Conservation (phyloP, 2,329 filamentous ascomycete species). For the Leptographium galeiforme region DNA sequence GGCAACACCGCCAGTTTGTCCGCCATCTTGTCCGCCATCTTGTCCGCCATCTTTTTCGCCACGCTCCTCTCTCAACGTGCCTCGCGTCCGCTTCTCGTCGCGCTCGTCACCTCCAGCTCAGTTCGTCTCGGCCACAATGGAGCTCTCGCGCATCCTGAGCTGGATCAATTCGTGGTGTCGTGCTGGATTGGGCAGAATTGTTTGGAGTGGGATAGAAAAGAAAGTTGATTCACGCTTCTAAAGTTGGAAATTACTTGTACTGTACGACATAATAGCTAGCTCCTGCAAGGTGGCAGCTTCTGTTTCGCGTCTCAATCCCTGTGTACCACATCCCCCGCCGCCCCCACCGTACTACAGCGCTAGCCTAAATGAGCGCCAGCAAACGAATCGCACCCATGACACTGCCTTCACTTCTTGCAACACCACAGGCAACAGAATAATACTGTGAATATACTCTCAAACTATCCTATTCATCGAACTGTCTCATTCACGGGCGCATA, state of each 20-base stretch:
- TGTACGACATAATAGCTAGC: neutral
- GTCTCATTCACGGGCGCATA: too few relatives aligned
- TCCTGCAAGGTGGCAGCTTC: slow-evolving; percentile 1
- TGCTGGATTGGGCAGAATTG: neutral
- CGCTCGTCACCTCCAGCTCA: too few relatives aligned
- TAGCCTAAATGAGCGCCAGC: neutral
- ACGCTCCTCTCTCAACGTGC: neutral
- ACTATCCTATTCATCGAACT: too few relatives aligned
- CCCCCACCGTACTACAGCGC: neutral
- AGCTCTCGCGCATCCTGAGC: neutral
- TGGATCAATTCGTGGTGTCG: neutral
- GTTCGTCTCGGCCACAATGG: too few relatives aligned
- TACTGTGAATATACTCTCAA: too few relatives aligned
- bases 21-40: slow-evolving; percentile 1
- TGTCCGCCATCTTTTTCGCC: slow-evolving; percentile 1
- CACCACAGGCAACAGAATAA: too few relatives aligned
- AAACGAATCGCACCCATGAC: too few relatives aligned
- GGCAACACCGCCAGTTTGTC: neutral
- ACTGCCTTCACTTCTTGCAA: too few relatives aligned
- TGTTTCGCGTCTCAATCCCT: too few relatives aligned
- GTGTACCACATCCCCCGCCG: neutral
- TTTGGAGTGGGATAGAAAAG: neutral
- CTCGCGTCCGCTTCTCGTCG: neutral
- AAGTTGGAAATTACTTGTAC: too few relatives aligned
- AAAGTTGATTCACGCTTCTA: neutral